Evolutionary conservation across 2,329 filamentous ascomycete species (phyloP).

Genomic region (Sporothrix variecibatus): DNA sequence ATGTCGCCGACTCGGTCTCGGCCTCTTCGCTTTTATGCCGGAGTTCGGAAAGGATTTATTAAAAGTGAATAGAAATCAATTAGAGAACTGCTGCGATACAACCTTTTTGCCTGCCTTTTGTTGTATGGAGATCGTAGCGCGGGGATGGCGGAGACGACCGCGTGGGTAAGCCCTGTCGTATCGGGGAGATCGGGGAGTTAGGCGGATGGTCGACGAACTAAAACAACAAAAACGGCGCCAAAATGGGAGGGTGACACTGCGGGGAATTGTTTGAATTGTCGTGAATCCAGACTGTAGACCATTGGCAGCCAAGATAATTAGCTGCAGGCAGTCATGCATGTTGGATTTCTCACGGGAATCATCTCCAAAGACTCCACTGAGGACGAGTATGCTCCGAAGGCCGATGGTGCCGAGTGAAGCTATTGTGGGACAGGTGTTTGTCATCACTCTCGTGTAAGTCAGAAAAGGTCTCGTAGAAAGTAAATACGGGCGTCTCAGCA

Average conservation of each 20-base stretch:
- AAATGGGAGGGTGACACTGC: not conserved
- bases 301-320: not conserved
- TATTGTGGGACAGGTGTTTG: not conserved
- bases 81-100: not conserved
- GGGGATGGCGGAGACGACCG: not conserved
- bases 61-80: not conserved
- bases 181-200: slow-evolving; percentile 3
- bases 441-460: not conserved
- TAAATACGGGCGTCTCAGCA: not conserved
- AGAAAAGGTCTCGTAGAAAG: not conserved
- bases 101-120: not conserved
- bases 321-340: not conserved
- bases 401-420: not conserved
- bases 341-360: not conserved
- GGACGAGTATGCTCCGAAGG: not conserved
- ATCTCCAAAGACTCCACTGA: not conserved
- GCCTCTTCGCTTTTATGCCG: not conserved
- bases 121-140: not conserved
- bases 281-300: not conserved
- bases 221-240: not conserved
- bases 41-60: not conserved
- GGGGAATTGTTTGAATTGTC: not conserved
- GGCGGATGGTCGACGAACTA: not conserved
- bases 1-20: not conserved
- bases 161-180: not conserved